phyloP scores from a whole-genome alignment of 768 basidiomycete species.

The Ramaria rubella region DNA sequence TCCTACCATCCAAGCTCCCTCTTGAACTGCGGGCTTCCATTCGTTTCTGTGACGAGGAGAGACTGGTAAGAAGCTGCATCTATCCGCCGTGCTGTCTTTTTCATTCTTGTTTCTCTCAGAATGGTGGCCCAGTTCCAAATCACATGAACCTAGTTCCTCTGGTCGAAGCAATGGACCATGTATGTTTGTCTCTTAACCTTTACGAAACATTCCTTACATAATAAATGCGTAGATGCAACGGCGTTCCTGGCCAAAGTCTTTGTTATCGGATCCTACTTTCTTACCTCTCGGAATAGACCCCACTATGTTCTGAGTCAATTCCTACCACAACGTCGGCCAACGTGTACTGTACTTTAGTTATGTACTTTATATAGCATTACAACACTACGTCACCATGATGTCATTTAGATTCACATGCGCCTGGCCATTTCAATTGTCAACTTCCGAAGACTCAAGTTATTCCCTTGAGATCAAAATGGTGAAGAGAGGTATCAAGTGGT shows the following conservation, averaged over 20 bases:
- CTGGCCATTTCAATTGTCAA: not conserved
- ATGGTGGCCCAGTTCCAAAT: conserved; percentile 48
- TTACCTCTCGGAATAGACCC: conserved; percentile 50
- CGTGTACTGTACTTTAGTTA: not conserved
- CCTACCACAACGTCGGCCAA: not conserved
- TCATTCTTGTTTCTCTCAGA: conserved; percentile 28
- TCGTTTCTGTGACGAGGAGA: conserved; percentile 60
- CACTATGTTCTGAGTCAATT: conserved; percentile 6
- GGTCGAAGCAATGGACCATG: conserved; percentile 52
- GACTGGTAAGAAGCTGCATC: conserved; percentile 39
- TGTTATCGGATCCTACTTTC: conserved; percentile 44
- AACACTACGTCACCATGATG: not conserved
- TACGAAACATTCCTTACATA: conserved; percentile 10
- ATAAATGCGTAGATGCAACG: conserved; percentile 50
- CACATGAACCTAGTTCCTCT: conserved; percentile 72
- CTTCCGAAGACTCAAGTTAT: not conserved
- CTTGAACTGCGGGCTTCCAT: conserved; percentile 60
- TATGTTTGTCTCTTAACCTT: conserved; percentile 26
- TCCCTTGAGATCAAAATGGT: not conserved
- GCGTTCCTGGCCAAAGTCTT: conserved; percentile 42
- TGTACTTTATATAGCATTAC: not conserved
- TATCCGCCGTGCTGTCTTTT: not conserved
- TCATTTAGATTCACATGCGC: not conserved
- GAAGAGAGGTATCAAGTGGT: not conserved
- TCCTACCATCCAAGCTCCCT: conserved; percentile 70